Conservation (phyloP, 176 grass and related monocot genomes). For the Puya raimondii region DNA sequence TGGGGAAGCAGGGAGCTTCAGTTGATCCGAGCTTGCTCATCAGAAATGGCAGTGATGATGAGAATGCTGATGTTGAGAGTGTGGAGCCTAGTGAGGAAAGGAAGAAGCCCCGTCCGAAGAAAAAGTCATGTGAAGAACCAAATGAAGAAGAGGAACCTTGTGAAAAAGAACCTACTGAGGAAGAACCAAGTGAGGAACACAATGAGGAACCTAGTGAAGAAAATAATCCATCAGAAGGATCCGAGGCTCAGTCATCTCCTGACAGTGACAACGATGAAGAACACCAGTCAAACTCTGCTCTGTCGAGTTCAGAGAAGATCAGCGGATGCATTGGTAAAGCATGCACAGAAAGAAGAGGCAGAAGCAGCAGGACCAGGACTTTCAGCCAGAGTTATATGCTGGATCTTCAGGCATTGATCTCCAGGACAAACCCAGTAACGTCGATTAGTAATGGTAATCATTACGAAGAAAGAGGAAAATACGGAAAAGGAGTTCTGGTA, state of each 20-base stretch:
- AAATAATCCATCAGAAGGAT: neutral
- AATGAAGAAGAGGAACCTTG: neutral
- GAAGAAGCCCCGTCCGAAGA: neutral
- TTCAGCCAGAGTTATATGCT: too few relatives aligned
- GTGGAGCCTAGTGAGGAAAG: neutral
- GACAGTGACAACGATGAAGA: conserved; percentile 2
- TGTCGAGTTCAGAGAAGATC: too few relatives aligned
- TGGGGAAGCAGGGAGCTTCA: neutral
- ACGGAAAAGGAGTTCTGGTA: too few relatives aligned
- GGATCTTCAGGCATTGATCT: too few relatives aligned
- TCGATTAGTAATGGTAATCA: too few relatives aligned
- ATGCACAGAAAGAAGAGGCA: too few relatives aligned
- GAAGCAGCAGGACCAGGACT: too few relatives aligned
- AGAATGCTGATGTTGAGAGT: conserved; percentile 2
- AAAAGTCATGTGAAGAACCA: neutral
- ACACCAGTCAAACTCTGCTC: neutral
- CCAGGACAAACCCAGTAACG: too few relatives aligned
- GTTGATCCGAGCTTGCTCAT: conserved; percentile 1
- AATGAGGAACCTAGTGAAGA: conserved; percentile 1
- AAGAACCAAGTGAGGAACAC: neutral
- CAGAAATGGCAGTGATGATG: neutral
- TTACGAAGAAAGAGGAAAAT: too few relatives aligned
- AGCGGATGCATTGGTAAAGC: too few relatives aligned
- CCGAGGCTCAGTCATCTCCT: neutral
- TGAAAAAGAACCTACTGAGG: neutral